Conservation (phyloP, 208 protist species). For the Wallacemonas collosoma region DNA sequence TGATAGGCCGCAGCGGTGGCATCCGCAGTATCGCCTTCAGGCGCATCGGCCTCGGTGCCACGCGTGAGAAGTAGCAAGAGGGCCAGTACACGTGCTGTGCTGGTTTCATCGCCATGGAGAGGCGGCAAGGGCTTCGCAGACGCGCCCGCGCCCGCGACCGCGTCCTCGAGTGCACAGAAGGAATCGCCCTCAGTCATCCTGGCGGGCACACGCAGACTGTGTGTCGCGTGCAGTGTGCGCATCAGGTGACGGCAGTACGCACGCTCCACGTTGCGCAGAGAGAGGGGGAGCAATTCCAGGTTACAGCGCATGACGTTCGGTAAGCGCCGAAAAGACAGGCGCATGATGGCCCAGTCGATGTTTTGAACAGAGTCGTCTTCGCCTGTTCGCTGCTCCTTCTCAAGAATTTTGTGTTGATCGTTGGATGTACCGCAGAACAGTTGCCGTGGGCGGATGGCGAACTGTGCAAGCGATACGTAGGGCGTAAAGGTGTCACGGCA, state of each 20-base stretch:
- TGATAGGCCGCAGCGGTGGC: background rate
- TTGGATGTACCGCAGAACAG: conserved; percentile 30
- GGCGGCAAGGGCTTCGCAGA: background rate
- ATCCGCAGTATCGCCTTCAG: background rate
- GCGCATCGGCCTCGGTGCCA: background rate
- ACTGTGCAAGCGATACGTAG: conserved; percentile 31
- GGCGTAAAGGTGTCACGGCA: conserved; percentile 26
- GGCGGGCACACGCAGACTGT: too few relatives aligned
- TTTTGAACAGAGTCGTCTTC: conserved; percentile 11
- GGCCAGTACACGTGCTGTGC: conserved; percentile 3
- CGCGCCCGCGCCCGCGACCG: too few relatives aligned
- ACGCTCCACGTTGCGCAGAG: conserved; percentile 52
- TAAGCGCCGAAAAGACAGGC: conserved; percentile 38
- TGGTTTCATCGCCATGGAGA: background rate
- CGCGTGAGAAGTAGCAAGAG: conserved; percentile 1
- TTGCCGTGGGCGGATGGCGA: conserved; percentile 49
- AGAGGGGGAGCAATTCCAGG: conserved; percentile 48
- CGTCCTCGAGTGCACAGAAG: too few relatives aligned
- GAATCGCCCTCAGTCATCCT: too few relatives aligned
- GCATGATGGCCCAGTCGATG: conserved; percentile 52
- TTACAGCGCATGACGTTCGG: conserved; percentile 43
- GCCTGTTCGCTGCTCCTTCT: conserved; percentile 3
- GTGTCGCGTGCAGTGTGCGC: too few relatives aligned
- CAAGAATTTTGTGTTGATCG: conserved; percentile 32
- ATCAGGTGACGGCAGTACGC: conserved; percentile 36